These are phyloP conservation scores for Pterulicium gracile DNA, from an alignment of 1,284 basidiomycete species.

Conservation along the genomic window DNA sequence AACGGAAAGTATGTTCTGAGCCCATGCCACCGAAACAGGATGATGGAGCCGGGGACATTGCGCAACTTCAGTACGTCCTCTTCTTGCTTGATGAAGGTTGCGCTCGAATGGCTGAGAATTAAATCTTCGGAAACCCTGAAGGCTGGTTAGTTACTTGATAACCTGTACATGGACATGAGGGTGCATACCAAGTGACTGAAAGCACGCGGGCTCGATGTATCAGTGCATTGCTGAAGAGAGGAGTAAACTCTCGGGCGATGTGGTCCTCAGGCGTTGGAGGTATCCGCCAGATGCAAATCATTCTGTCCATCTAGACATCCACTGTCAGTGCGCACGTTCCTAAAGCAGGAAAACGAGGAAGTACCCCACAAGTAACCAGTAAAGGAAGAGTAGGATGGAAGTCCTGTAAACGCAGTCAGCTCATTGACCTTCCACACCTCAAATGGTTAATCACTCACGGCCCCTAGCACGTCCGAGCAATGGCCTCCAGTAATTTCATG, in stretches of 20 bases:
- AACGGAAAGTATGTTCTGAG: background rate
- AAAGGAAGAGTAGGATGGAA: constrained; percentile 53
- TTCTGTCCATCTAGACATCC: constrained; percentile 46
- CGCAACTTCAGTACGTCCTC: background rate
- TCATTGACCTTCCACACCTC: too few relatives aligned
- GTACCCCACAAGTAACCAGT: constrained; percentile 65
- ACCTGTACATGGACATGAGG: too few relatives aligned
- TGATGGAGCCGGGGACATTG: background rate
- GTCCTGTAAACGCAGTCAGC: constrained; percentile 27
- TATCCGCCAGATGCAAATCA: constrained; percentile 60
- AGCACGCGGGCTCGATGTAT: constrained; percentile 58
- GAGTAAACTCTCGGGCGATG: constrained; percentile 57
- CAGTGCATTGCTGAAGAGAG: constrained; percentile 52
- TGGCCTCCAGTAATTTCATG: constrained; percentile 56
- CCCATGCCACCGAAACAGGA: background rate
- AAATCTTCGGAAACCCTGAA: background rate
- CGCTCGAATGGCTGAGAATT: background rate
- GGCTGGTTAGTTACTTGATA: too few relatives aligned
- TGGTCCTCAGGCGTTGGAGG: constrained; percentile 22
- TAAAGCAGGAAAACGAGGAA: constrained; percentile 7
- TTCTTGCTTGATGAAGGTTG: background rate
- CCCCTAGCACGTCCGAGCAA: constrained; percentile 49
- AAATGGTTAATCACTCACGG: constrained; percentile 31
- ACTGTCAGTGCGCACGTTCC: constrained; percentile 8
- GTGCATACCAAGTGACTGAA: constrained; percentile 48